Conservation (phyloP, 805 yeast genomes). For the Yamadazyma sp. region DNA sequence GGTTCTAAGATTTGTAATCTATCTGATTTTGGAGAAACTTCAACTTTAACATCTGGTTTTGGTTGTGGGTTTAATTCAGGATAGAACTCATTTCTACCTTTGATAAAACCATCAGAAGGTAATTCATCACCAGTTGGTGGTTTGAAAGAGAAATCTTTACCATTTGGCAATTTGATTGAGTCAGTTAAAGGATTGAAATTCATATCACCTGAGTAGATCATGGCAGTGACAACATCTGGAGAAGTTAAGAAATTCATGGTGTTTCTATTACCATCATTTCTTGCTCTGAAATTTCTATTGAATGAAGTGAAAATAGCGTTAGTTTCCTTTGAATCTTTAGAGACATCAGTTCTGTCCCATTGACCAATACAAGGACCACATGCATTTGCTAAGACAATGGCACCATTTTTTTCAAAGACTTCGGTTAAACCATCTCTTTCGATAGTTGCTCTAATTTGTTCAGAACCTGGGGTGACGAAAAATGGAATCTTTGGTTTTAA, state of each 20-base stretch:
- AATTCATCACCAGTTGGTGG: constrained; percentile 84
- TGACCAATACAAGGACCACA: constrained; percentile 99
- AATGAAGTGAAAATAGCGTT: constrained; percentile 95
- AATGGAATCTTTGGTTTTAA: constrained; percentile 87
- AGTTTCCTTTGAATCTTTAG: constrained; percentile 58
- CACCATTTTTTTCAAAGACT: constrained; percentile 83
- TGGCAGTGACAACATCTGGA: constrained; percentile 96
- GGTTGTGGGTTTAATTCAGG: constrained; percentile 71
- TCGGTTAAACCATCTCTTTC: constrained; percentile 90
- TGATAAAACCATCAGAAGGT: constrained; percentile 73
- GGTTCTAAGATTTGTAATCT: constrained; percentile 91
- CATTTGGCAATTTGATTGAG: constrained; percentile 66
- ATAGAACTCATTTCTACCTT: constrained; percentile 72
- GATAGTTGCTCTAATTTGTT: constrained; percentile 95
- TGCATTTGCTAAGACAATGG: constrained; percentile 91
- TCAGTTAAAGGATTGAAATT: constrained; percentile 90
- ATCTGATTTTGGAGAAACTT: constrained; percentile 84
- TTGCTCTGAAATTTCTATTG: constrained; percentile 95
- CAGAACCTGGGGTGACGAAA: constrained; percentile 97
- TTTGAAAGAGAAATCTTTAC: constrained; percentile 70
- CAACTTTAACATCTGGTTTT: constrained; percentile 53
- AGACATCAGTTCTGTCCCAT: constrained; percentile 91
- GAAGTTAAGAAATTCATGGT: constrained; percentile 98
- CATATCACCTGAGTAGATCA: constrained; percentile 92
- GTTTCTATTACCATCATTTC: constrained; percentile 97